Conservation (phyloP, 768 basidiomycete genomes). For the Chiua virens region DNA sequence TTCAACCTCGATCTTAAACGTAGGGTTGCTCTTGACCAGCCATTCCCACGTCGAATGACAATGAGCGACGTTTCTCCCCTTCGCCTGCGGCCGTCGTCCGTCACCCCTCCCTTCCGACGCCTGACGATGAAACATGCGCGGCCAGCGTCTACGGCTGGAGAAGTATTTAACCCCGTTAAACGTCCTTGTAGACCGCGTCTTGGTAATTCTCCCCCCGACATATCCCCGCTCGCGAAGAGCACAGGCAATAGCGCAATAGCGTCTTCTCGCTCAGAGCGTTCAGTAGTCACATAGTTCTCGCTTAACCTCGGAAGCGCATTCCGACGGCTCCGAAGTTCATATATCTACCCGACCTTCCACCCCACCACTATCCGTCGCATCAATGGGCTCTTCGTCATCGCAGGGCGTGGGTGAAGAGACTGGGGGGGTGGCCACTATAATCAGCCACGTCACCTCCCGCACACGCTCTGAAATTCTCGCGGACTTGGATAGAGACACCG, state of each 20-base stretch:
- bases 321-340: conserved; percentile 23
- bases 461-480: conserved; percentile 39
- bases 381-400: conserved; percentile 24
- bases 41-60: conserved; percentile 35
- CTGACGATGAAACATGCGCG: conserved; percentile 27
- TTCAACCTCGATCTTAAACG: conserved; percentile 34
- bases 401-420: conserved; percentile 17
- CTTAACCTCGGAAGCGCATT: conserved; percentile 16
- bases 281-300: conserved; percentile 24
- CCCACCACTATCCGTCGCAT: conserved; percentile 29
- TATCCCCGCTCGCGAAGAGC: conserved; percentile 14
- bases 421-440: conserved; percentile 39
- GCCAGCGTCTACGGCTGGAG: conserved; percentile 26
- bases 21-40: conserved; percentile 26
- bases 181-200: conserved; percentile 27
- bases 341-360: conserved; percentile 28
- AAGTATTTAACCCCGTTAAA: conserved; percentile 29
- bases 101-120: conserved; percentile 27
- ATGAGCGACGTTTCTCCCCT: conserved; percentile 36
- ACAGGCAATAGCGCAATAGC: conserved; percentile 16
- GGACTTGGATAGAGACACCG: conserved; percentile 31
- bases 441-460: conserved; percentile 32
- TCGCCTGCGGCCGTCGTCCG: conserved; percentile 31
- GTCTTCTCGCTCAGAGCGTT: conserved; percentile 18
- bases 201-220: conserved; percentile 16